These are phyloP conservation scores for Escallonia herrerae DNA, from an alignment of 129 eudicot species.

Conservation along the genomic window DNA sequence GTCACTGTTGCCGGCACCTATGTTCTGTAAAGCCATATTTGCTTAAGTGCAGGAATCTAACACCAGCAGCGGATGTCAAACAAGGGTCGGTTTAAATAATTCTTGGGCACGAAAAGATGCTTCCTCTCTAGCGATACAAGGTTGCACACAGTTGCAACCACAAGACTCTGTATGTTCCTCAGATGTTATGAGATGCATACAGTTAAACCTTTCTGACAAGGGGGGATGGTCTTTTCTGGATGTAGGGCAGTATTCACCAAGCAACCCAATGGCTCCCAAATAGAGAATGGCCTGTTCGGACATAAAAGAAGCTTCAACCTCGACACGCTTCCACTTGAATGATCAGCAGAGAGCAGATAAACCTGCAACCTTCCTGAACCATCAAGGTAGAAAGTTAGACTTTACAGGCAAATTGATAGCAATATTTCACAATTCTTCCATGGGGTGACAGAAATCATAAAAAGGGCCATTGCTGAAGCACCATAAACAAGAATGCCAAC, in stretches of 20 bases:
- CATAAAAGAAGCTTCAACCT: constrained; percentile 53
- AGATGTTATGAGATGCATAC: constrained; percentile 54
- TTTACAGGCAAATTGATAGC: too few species aligned
- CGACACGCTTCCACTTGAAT: constrained; percentile 27
- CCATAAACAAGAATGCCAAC: too few species aligned
- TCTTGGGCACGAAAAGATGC: constrained; percentile 10
- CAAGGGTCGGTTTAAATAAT: constrained; percentile 1
- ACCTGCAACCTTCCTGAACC: constrained; percentile 4
- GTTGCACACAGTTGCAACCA: constrained; percentile 48
- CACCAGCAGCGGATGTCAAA: constrained; percentile 7
- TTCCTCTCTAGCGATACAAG: constrained; percentile 8
- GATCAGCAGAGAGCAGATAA: constrained; percentile 12
- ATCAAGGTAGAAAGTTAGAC: not conserved
- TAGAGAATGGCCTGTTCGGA: constrained; percentile 53
- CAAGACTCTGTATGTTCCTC: constrained; percentile 19
- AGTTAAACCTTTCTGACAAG: constrained; percentile 23
- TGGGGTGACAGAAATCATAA: too few species aligned
- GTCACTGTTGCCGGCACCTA: constrained; percentile 79
- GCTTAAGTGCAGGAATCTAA: not conserved
- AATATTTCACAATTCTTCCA: too few species aligned
- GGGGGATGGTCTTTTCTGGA: constrained; percentile 24
- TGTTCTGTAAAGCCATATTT: constrained; percentile 73
- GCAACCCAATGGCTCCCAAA: constrained; percentile 63
- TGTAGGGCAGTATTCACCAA: constrained; percentile 67
- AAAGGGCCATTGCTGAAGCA: too few species aligned